Percentiles rank a stretch among this genome's conserved stretches.
Evolutionary conservation across 176 grass and related monocot genomes (phyloP).

Genomic region (Zizania latifolia): DNA sequence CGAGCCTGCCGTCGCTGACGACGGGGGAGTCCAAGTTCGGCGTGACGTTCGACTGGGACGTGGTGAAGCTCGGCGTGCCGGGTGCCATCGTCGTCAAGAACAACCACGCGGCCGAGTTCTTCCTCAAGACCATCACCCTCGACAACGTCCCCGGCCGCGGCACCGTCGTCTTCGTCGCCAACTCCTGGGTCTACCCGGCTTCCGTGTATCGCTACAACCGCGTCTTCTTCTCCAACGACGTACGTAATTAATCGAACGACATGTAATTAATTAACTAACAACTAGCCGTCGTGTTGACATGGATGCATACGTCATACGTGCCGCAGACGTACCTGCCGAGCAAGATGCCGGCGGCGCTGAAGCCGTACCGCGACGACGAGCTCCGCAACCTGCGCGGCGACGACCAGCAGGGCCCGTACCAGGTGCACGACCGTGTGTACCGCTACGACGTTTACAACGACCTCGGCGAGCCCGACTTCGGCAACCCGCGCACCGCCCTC

Average conservation of each 20-base stretch:
- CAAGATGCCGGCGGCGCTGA: conserved; percentile 29
- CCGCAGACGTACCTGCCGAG: conserved; percentile 31
- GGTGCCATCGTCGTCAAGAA: conserved; percentile 44
- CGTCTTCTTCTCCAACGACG: conserved; percentile 46
- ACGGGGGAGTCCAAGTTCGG: conserved; percentile 34
- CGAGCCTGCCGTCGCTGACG: conserved; percentile 1
- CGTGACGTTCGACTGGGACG: conserved; percentile 39
- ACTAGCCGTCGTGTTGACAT: not conserved
- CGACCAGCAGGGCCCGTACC: not conserved
- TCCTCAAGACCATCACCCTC: conserved; percentile 47
- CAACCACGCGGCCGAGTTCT: conserved; percentile 33
- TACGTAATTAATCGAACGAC: not conserved
- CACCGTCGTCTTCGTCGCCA: conserved; percentile 37
- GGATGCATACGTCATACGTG: not conserved
- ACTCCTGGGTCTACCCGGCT: conserved; percentile 45
- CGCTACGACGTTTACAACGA: conserved; percentile 46
- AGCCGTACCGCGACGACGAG: conserved; percentile 42
- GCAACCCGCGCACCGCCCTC: conserved; percentile 18
- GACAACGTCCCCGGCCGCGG: conserved; percentile 31
- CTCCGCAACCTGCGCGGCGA: conserved; percentile 36
- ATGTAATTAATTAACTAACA: not conserved
- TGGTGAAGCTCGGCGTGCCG: conserved; percentile 26
- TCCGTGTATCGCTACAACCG: conserved; percentile 30
- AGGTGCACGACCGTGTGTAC: conserved; percentile 43
- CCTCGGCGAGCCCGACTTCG: conserved; percentile 34